Base-by-base conservation (phyloP, 2,329 filamentous ascomycete species). In the Aspergillus niger region DNA sequence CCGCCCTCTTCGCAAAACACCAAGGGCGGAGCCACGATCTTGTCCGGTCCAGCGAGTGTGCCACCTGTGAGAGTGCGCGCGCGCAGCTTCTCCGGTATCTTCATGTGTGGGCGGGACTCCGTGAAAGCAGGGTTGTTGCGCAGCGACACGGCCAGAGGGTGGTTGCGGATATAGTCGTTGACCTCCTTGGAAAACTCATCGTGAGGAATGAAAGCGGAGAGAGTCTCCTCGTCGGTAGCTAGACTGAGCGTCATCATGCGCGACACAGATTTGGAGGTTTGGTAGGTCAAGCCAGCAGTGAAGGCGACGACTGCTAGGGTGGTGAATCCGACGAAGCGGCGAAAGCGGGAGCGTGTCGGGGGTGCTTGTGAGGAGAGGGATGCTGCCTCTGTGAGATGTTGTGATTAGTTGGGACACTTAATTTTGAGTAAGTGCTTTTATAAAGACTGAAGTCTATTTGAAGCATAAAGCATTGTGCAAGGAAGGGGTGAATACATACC, bases 91-190 rank as follows among this genome's bases (percentile, higher is more conserved):
- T 82, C 80, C 0, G 94, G 92, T 71, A 97, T 90, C 77, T 93
- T 95, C 73, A 97, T 81, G 73, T 97, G 92, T 10, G 94, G 94
- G 43, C 95, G 86, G 36, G 89, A 89, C 75, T 96, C 92, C 36
- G 81, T 84, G 75, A 89, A 90, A 26, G 85, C 84, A 0, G 87
- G 81, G 68, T 90, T 83, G 17, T 77, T 76, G 50, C 93, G 89
- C 53, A 98, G 81, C 44, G 84, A 81, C n/a, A 82, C 74, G 4
- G 89, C 84, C n/a, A 96, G 74, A 1, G 91, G 89, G 78, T 95
- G 92, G 49, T 82, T 85, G 70, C 88, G 85, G 75, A 98, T 91
- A 71, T 86, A 85, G 8, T 86, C 81, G 66, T 97, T 89, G 69
- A 96, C 86, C 63, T 85, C 83, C 64, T 74, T 77, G 52, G 78